Evolutionary conservation across 176 grass and related monocot genomes (phyloP).

Genomic region (Lolium perenne): DNA sequence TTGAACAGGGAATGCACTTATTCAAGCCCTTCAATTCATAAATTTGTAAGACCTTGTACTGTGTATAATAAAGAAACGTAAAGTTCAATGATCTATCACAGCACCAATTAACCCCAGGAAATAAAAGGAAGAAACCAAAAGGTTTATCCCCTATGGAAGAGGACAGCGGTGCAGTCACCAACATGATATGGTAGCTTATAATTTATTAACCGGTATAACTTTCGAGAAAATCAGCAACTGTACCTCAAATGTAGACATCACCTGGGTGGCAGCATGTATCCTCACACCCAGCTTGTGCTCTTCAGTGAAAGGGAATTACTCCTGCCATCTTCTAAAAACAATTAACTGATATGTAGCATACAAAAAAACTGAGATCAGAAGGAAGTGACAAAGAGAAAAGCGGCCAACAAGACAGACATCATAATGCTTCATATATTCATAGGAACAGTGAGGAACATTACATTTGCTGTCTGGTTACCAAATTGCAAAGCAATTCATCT

Average conservation of each 20-base stretch:
- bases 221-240: background rate
- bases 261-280: too few species aligned
- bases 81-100: background rate
- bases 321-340: too few species aligned
- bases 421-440: too few species aligned
- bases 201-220: background rate
- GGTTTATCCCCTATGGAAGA: background rate
- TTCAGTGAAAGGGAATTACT: too few species aligned
- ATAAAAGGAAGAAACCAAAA: background rate
- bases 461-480: too few species aligned
- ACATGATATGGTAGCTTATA: background rate
- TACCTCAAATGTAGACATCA: background rate
- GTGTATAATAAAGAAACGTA: background rate
- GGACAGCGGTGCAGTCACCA: background rate
- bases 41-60: background rate
- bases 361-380: too few species aligned
- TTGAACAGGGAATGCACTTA: background rate
- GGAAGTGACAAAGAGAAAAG: too few species aligned
- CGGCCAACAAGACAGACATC: too few species aligned
- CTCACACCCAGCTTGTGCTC: too few species aligned
- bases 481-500: too few species aligned
- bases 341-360: too few species aligned
- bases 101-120: background rate
- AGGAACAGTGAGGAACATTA: too few species aligned
- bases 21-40: slow-evolving; percentile 8